Base-by-base conservation (phyloP, 768 basidiomycete genomes). In the Saitozyma podzolica region DNA sequence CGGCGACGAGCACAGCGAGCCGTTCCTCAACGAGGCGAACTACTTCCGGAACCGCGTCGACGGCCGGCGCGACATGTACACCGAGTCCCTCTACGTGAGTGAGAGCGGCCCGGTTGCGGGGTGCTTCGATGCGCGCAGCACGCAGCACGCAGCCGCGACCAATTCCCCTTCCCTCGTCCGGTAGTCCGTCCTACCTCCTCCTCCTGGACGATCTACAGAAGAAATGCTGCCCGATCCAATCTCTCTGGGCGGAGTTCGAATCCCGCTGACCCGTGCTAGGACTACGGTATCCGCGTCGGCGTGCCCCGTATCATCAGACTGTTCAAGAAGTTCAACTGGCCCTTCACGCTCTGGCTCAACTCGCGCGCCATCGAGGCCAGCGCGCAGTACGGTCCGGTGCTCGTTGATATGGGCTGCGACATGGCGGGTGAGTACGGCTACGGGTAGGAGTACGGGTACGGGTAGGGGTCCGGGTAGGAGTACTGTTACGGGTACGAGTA, bases 81-180 rank as follows among this genome's bases (percentile, higher is more conserved):
- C 61, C 19, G 61, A 62, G 48, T 62, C 61, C 0, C 54, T 62
- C 5, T 62, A 62, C n/a, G 61, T 62, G 39, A 56, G 61, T 56
- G 29, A 29, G n/a, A 29, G 29, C 29, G 29, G 29, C 29, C 29
- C 29, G 29, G 2, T 2, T 29, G 29, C 29, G 29, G 29, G 29
- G 29, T 29, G 29, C 29, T 29, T 29, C 29, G 29, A 29, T 29
- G 29, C 5, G 29, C 29, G 29, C 29, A 29, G 5, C 5, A 5
- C 29, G 29, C 29, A 29, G 5, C 29, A 29, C 29, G 29, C 29
- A 29, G 29, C 29, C 5, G 2, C 29, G 29, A 29, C 2, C 5
- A 2, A 2, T 29, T 29, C 29, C 29, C 29, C 29, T 29, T 29
- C 29, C 29, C 29, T 29, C 5, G 29, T 29, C 29, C 29, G 29